Evolutionary conservation across 2,329 filamentous ascomycete species (phyloP), one percentile per base, ranked within the genome.

Genomic region (Sclerotinia spermophila): DNA sequence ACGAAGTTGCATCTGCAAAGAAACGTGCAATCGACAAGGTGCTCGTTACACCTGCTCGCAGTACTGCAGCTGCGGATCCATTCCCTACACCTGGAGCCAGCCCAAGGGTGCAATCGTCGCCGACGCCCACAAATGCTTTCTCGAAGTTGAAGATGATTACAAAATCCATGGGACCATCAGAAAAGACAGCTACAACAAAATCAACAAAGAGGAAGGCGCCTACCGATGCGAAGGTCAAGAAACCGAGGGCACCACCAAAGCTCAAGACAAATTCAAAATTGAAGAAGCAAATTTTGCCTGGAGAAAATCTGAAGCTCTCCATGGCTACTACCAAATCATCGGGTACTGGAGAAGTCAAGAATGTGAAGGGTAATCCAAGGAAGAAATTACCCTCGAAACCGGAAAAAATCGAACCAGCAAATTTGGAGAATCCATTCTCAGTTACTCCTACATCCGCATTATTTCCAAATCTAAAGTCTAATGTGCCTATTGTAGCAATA

Each of bases 41-140:
- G 13, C 79, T 83, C 35, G 78, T 86, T 8, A 79, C 80, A 38
- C 61, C 71, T 44, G 77, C 77, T 59, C 71, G 71, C n/a, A 66
- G 60, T 45, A 81, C 81, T 74, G 79, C 80, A 38, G 79, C 82
- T 42, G 80, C 83, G 62, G 81, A 83, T 38, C 77, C 81, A 27
- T 88, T 90, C 48, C 85, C 84, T 4, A 90, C 87, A 2, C 87
- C 87, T 10, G 83, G 81, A 64, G 83, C 87, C 30, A 90, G 86
- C 76, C 87, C 87, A 81, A 24, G 82, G 82, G 45, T 80, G 76
- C 71, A 85, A 82, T 78, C 79, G 77, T 78, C 79, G 77, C 68
- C 76, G 51, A 60, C 53, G 10, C 67, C 67, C 24, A 53, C 62
- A 42, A 67, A 68, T 73, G 21, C 71, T 74, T 71, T 79, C 75